Conservation (phyloP, 2,329 filamentous ascomycete species). For the Fusarium verticillioides region DNA sequence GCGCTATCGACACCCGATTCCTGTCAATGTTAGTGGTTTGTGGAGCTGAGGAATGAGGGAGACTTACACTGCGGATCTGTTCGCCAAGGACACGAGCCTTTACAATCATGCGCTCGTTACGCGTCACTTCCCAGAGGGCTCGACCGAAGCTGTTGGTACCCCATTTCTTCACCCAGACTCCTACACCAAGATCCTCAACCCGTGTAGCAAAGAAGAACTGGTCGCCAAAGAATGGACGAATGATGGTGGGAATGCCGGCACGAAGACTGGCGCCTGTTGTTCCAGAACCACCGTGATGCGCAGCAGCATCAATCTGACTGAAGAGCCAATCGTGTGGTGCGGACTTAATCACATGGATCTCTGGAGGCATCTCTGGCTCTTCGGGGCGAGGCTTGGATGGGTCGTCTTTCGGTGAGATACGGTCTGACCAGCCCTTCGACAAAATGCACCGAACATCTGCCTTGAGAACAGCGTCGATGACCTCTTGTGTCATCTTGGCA, state of each 20-base stretch:
- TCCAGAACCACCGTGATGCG: constrained; percentile 93
- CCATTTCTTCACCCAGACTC: constrained; percentile 87
- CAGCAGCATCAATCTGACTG: constrained; percentile 89
- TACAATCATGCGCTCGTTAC: constrained; percentile 89
- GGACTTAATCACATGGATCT: constrained; percentile 88
- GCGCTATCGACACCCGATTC: constrained; percentile 91
- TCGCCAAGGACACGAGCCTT: constrained; percentile 86
- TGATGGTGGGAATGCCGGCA: constrained; percentile 91
- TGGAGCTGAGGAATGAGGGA: fast-evolving
- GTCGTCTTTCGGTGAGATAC: constrained; percentile 64
- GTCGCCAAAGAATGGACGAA: constrained; percentile 97
- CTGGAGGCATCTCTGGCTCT: constrained; percentile 75
- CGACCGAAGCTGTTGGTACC: constrained; percentile 87
- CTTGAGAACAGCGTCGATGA: constrained; percentile 89
- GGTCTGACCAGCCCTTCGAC: constrained; percentile 97
- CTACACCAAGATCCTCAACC: constrained; percentile 93
- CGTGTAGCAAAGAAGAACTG: constrained; percentile 95
- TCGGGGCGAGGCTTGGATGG: constrained; percentile 62
- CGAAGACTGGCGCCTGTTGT: constrained; percentile 94
- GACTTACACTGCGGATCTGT: constrained; percentile 82
- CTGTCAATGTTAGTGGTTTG: constrained; percentile 57
- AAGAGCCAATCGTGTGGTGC: constrained; percentile 98
- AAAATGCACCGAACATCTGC: constrained; percentile 95
- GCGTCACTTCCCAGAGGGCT: constrained; percentile 90
- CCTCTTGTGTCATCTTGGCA: constrained; percentile 87